These are phyloP conservation scores for Lentinus tigrinus DNA, from an alignment of 768 basidiomycete genomes.

Conservation along the genomic window DNA sequence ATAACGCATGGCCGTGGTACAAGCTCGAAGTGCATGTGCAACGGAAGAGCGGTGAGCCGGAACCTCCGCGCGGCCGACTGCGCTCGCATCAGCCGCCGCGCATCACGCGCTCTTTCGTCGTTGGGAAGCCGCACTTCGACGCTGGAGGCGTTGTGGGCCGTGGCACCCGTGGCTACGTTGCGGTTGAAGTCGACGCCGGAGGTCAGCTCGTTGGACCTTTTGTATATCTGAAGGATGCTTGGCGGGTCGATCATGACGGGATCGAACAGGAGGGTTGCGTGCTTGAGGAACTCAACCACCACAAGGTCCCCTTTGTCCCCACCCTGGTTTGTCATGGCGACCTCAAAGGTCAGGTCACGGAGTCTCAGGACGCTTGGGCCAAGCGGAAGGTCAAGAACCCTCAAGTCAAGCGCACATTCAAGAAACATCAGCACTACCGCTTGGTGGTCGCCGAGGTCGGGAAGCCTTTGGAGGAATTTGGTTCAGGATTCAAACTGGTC, in stretches of 20 bases:
- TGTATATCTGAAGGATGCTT: slow-evolving; percentile 18
- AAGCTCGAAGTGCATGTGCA: neutral
- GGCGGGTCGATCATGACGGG: neutral
- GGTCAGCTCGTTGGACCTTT: neutral
- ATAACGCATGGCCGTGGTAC: neutral
- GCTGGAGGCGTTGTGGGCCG: slow-evolving; percentile 4
- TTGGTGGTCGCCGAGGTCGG: slow-evolving; percentile 14
- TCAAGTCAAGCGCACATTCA: neutral
- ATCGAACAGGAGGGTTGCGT: slow-evolving; percentile 3
- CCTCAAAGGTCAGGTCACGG: neutral
- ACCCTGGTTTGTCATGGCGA: slow-evolving; percentile 6
- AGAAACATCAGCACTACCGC: slow-evolving; percentile 13
- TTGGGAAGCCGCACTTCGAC: slow-evolving; percentile 5
- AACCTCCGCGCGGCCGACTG: no score
- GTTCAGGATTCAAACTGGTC: neutral
- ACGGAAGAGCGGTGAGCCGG: no score
- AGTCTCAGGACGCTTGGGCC: neutral
- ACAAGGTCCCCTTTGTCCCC: neutral
- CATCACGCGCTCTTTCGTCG: slow-evolving; percentile 1
- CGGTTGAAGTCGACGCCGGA: slow-evolving; percentile 1
- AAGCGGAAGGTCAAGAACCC: neutral
- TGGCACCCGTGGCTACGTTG: slow-evolving; percentile 14
- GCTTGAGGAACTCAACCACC: neutral
- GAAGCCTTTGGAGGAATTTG: slow-evolving; percentile 3
- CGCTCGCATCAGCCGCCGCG: no score